Base-by-base conservation (phyloP, 2,329 filamentous ascomycete genomes). In the Aspergillus arachidicola region DNA sequence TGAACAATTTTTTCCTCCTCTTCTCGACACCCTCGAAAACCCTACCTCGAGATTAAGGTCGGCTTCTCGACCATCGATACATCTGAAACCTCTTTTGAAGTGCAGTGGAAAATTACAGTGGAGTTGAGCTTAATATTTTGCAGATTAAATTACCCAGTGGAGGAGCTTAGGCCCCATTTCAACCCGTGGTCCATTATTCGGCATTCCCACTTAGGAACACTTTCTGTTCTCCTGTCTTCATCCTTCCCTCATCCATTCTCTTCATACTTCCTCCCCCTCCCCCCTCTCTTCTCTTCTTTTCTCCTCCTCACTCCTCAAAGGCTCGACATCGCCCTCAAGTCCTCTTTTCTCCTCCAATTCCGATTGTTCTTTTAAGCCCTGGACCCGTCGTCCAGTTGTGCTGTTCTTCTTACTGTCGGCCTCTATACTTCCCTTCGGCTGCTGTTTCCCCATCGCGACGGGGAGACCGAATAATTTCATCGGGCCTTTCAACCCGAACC, bases 181-280 rank as follows among this genome's bases (percentile, higher is more conserved):
- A 63, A 66, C 64, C 68, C 65, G 66, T 70, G 66, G 66, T 64
- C 65, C 63, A 64, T 59, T 57, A 65, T 63, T 65, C 65, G 65
- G 65, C 63, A 67, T 69, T 70, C 65, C 64, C 67, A 68, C 65
- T 67, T 64, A 48, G 63, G 66, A 64, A 64, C 58, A 50, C 61
- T 60, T 64, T 64, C 53, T 61, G 41, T 65, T 65, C 61, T 68
- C 62, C 64, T 71, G 58, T 66, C 66, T 60, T 58, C 43, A 50
- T 63, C 64, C 59, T 61, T 50, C 34, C 45, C 57, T 66, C 63
- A 54, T 64, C 58, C 46, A 55, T 50, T 62, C 63, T 65, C 58
- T 58, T 61, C 62, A 55, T 60, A 67, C 50, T 61, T 59, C 55
- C 57, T 34, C 55, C 64, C 58, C 48, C 54, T 60, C 58, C 48